Percentiles rank a stretch among this genome's conserved stretches.
Evolutionary conservation across 331 rosid genomes (phyloP).

Genomic region (Saraca asoca): DNA sequence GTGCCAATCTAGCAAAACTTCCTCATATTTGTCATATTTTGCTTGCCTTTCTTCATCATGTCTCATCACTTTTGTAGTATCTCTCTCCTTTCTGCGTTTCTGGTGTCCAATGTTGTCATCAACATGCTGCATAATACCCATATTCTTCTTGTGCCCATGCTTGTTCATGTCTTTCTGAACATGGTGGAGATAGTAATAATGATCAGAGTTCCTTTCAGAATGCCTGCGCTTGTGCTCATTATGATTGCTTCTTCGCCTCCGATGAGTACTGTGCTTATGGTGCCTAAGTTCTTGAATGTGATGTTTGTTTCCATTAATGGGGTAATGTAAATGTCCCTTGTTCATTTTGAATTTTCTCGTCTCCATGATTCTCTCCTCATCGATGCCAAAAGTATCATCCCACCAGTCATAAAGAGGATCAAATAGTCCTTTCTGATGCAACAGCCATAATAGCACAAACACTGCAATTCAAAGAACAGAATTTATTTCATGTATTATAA

Average conservation of each 20-base stretch:
- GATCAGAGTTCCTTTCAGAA: slow-evolving; percentile 45
- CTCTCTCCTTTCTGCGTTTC: slow-evolving; percentile 41
- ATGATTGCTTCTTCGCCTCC: slow-evolving; percentile 46
- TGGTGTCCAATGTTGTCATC: slow-evolving; percentile 42
- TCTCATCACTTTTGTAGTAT: slow-evolving; percentile 34
- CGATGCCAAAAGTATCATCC: slow-evolving; percentile 61
- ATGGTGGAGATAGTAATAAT: slow-evolving; percentile 50
- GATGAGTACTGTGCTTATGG: slow-evolving; percentile 40
- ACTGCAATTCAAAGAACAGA: slow-evolving; percentile 51
- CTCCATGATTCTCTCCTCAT: slow-evolving; percentile 34
- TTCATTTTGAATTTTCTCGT: slow-evolving; percentile 36
- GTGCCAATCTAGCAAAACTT: slow-evolving; percentile 34
- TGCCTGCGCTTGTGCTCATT: slow-evolving; percentile 46
- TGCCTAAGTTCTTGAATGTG: slow-evolving; percentile 46
- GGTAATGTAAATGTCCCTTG: slow-evolving; percentile 30
- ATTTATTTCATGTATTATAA: slow-evolving; percentile 16
- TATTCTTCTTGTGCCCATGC: slow-evolving; percentile 49
- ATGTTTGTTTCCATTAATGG: slow-evolving; percentile 38
- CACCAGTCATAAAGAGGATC: slow-evolving; percentile 93
- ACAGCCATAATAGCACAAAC: slow-evolving; percentile 73
- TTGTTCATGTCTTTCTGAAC: slow-evolving; percentile 59
- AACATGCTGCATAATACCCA: slow-evolving; percentile 33
- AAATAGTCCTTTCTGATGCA: slow-evolving; percentile 80
- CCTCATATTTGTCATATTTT: slow-evolving; percentile 37
- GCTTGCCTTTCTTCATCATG: slow-evolving; percentile 39